phyloP scores from a whole-genome alignment of 2,329 filamentous ascomycete genomes.

The Penicillium expansum region DNA sequence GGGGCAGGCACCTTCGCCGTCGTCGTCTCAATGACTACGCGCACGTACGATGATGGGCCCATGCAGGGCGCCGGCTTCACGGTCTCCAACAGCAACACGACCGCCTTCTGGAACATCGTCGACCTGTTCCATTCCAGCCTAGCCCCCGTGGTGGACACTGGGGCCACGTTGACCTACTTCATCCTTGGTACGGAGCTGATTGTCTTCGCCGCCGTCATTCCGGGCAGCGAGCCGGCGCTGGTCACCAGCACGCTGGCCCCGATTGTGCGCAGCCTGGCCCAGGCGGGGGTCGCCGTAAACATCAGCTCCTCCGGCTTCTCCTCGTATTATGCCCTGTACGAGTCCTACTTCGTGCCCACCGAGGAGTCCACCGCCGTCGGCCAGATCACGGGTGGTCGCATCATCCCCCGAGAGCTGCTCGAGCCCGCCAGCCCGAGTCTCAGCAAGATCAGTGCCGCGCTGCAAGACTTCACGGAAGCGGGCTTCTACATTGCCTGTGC shows the following conservation, averaged over 20 bases:
- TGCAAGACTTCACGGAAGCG: not conserved
- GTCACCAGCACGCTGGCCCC: not conserved
- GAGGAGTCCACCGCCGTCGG: not conserved
- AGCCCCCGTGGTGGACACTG: not conserved
- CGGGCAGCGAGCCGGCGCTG: not conserved
- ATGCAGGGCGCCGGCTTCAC: no score
- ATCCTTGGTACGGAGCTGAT: not conserved
- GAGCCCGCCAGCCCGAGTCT: no score
- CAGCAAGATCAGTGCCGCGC: no score
- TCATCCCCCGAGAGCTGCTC: no score
- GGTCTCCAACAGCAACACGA: no score
- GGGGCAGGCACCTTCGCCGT: no score
- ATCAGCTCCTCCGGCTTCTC: not conserved
- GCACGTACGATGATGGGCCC: no score
- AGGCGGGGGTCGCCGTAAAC: not conserved
- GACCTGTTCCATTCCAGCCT: not conserved
- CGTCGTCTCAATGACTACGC: no score
- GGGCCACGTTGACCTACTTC: not conserved
- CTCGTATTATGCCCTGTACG: not conserved
- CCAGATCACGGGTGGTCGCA: no score
- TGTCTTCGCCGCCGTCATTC: constrained; percentile 1
- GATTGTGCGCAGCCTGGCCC: not conserved
- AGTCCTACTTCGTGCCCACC: not conserved
- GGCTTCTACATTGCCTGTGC: not conserved
- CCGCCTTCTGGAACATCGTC: no score